A percentile compares a stretch with the other conserved stretches of the same genome.
phyloP scores from a whole-genome alignment of 352 stramenopile genomes.

The Blastocystis hominis region DNA sequence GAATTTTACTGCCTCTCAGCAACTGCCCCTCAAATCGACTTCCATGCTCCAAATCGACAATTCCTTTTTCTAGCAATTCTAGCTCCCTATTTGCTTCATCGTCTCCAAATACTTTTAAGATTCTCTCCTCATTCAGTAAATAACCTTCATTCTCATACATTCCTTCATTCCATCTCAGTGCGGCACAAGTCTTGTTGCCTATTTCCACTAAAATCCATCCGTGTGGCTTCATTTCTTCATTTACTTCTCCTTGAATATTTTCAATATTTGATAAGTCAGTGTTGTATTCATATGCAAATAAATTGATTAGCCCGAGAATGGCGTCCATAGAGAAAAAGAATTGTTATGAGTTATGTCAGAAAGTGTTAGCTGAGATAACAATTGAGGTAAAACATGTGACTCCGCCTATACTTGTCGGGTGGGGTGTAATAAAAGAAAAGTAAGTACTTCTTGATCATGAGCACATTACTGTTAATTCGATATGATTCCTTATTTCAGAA shows the following conservation, averaged over 20 bases:
- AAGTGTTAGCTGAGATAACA: too few species aligned
- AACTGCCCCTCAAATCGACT: not conserved
- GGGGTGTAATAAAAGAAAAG: too few species aligned
- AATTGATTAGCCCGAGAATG: too few species aligned
- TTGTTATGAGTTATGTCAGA: too few species aligned
- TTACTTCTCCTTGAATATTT: not conserved
- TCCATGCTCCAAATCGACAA: not conserved
- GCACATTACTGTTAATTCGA: too few species aligned
- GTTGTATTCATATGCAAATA: too few species aligned
- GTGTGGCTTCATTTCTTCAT: not conserved
- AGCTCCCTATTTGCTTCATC: not conserved
- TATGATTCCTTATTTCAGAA: too few species aligned
- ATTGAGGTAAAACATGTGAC: too few species aligned
- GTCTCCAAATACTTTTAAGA: not conserved
- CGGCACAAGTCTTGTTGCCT: not conserved
- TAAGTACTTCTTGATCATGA: too few species aligned
- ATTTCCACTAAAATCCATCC: not conserved
- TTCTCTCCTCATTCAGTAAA: not conserved
- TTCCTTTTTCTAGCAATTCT: not conserved
- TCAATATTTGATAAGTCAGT: not conserved
- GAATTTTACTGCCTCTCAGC: not conserved
- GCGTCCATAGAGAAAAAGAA: too few species aligned
- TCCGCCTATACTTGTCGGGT: too few species aligned
- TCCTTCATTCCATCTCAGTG: not conserved
- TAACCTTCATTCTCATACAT: not conserved